Base-by-base conservation (phyloP, 306 rosid genomes). In the Oxytropis ochrocephala region DNA sequence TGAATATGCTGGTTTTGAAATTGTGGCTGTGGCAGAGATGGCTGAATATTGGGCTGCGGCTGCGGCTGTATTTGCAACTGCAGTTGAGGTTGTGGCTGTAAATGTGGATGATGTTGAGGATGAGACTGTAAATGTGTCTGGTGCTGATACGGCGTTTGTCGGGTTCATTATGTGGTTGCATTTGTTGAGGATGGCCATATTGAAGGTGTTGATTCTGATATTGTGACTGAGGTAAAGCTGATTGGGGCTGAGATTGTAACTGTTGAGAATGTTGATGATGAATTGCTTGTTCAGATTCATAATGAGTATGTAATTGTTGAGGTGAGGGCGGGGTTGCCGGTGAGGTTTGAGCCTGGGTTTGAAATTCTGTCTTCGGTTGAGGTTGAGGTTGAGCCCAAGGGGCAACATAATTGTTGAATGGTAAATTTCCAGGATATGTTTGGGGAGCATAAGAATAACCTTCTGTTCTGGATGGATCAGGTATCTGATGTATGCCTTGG, bases 331-430 rank as follows among this genome's bases (percentile, higher is more conserved):
- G 57, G 57, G 82, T 56, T 7, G 54, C 38, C 14, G 79, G 36
- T 30, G 64, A 82, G 11, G 81, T 35, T 41, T 19, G 91, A 0
- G 86, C 63, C 4, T 64, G 80, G 62, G 80, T 46, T 55, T 69
- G 89, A 64, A 82, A 54, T 29, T 86, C 84, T 32, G 79, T 75
- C 38, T 74, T 75, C 4, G 74, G 14, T 48, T 82, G 92, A 30
- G 87, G 78, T 73, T 85, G 97, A 52, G 87, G 78, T 73, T 85
- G 97, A 52, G 99, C 96, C 96, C 99, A 95, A 11, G 97, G 97
- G 33, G 75, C 97, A 59, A 95, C 95, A 33, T 95, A 95, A 77
- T 73, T 87, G 75, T 76, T 80, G 75, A 63, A 75, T 13, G 80
- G 63, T 6, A n/a, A 77, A 61, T 74, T 83, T 72, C 81, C 89